Conservation (phyloP, 2,329 filamentous ascomycete species). For the Fusarium robinianum region DNA sequence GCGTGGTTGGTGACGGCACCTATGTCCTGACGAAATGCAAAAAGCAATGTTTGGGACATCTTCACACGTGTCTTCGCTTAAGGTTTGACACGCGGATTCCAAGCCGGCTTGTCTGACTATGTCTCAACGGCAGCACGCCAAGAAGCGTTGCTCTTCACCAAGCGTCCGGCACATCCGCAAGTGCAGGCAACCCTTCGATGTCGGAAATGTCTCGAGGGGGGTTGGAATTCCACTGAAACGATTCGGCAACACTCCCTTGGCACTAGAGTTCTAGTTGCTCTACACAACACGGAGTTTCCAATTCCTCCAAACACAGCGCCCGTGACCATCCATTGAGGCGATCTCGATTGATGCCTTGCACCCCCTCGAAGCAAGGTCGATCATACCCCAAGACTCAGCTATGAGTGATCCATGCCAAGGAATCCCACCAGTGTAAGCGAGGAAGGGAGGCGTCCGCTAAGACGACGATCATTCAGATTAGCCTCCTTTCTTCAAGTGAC, state of each 20-base stretch:
- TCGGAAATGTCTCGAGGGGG: no score
- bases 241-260: no score
- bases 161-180: background rate
- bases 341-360: slow-evolving; percentile 26
- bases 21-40: slow-evolving; percentile 22
- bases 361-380: slow-evolving; percentile 33
- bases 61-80: slow-evolving; percentile 36
- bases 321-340: slow-evolving; percentile 21
- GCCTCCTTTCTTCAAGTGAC: slow-evolving; percentile 33
- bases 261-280: no score
- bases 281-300: no score
- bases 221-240: slow-evolving; percentile 21
- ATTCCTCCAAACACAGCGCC: slow-evolving; percentile 17
- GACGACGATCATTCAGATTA: slow-evolving; percentile 39
- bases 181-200: no score
- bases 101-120: slow-evolving; percentile 21
- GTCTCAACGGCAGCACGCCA: slow-evolving; percentile 24
- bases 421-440: slow-evolving; percentile 37
- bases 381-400: slow-evolving; percentile 24
- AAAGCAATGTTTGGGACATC: slow-evolving; percentile 30
- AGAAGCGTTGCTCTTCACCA: no score
- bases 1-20: slow-evolving; percentile 29
- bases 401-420: slow-evolving; percentile 27
- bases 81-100: slow-evolving; percentile 32
- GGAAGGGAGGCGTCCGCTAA: slow-evolving; percentile 39